Evolutionary conservation across 176 grass and related monocot species (phyloP).

Genomic region (Saccharum officinarum): DNA sequence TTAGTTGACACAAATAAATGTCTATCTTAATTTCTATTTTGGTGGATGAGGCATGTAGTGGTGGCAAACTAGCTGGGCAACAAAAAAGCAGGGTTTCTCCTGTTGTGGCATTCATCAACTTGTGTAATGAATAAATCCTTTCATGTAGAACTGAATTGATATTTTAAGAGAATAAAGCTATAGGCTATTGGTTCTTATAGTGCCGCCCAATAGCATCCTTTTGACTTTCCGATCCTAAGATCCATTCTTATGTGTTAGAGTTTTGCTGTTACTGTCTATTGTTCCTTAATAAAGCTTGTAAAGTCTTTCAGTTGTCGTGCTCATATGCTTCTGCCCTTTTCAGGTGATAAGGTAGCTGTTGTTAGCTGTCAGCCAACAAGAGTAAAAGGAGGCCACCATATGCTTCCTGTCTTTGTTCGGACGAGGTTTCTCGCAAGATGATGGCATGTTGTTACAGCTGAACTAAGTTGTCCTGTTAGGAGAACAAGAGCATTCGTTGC

Average conservation of each 20-base stretch:
- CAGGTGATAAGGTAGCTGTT: slow-evolving; percentile 30
- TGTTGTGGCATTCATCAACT: slow-evolving; percentile 9
- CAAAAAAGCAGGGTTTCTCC: slow-evolving; percentile 6
- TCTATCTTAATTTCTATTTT: slow-evolving; percentile 6
- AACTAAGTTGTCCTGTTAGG: slow-evolving; percentile 36
- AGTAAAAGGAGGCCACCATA: slow-evolving; percentile 31
- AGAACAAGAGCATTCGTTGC: slow-evolving; percentile 7
- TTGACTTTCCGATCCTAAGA: neutral
- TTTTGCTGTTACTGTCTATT: slow-evolving; percentile 16
- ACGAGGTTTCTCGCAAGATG: neutral
- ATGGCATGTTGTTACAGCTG: slow-evolving; percentile 30
- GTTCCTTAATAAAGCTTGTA: slow-evolving; percentile 19
- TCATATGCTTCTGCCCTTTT: slow-evolving; percentile 27
- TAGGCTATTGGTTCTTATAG: slow-evolving; percentile 19
- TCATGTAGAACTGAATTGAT: neutral
- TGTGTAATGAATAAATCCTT: slow-evolving; percentile 8
- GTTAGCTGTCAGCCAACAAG: slow-evolving; percentile 34
- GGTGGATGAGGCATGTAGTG: neutral
- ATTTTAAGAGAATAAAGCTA: slow-evolving; percentile 25
- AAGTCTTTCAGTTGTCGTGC: neutral
- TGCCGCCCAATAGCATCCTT: neutral
- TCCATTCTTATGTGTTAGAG: slow-evolving; percentile 8
- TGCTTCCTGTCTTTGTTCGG: slow-evolving; percentile 5
- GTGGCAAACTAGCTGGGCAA: slow-evolving; percentile 3
- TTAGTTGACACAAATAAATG: neutral